Base-by-base conservation (phyloP, 169 alveolate species). In the Nephromyces sp. region DNA sequence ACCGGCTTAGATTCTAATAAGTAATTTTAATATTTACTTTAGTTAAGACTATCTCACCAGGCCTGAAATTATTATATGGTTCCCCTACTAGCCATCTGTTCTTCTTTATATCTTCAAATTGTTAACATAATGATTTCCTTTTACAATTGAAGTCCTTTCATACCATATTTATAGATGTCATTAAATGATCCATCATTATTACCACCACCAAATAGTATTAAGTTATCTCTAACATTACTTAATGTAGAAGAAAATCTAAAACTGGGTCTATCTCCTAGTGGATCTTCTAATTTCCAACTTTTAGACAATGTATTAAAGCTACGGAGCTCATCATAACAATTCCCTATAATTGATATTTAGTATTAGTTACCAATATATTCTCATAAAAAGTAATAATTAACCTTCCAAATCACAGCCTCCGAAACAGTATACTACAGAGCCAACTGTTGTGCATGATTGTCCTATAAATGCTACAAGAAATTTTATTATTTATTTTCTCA, bases 101-200 rank as follows among this genome's bases (percentile, higher is more conserved):
- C 51, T 29, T 34, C 29, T 25, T 5, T 8, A 21, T n/a, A 25
- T 1, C 0, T 52, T 30, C 22, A 15, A 2, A 31, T 6, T 28
- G 52, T 4, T 64, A 32, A 15, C 63, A 29, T 32, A 6, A 6
- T 8, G 64, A 32, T 1, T 8, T 8, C 0, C 4, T 62, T 30
- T 4, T 66, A 1, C 27, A 51, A 33, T 2, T 24, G 3, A 33
- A 34, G 25, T n/a, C n/a, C n/a, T 27, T 74, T n/a, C n/a, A n/a
- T n/a, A 77, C 83, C 83, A 32, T 61, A 77, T 64, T 32, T 70
- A 72, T 70, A 77, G 32, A 77, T 30, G 28, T 77, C 83, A 31
- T 62, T 70, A 75, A 8, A 77, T 15, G 83, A 71, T 31, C 83
- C 83, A 21, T 77, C 83, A 53, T 52, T 28, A 22, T 74, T 52